Percentiles rank a stretch among this genome's conserved stretches.
Evolutionary conservation across 768 basidiomycete species (phyloP).

Genomic region (Pholiota conissans): DNA sequence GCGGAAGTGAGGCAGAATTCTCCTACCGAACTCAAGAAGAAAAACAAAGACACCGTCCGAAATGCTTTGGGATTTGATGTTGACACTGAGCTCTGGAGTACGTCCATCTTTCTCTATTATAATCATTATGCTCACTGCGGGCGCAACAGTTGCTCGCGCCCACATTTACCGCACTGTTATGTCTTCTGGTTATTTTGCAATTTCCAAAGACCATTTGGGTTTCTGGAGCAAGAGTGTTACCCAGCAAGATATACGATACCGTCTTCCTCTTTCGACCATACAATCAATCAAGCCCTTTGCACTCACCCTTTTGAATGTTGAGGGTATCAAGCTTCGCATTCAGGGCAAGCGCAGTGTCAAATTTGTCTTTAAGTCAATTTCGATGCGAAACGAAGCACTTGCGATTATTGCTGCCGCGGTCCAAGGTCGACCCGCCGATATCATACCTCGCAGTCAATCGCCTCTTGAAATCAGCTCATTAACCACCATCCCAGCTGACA

Average conservation of each 20-base stretch:
- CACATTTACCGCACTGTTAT: slow-evolving; percentile 33
- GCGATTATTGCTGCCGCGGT: slow-evolving; percentile 26
- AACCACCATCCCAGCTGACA: not conserved
- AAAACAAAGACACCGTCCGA: slow-evolving; percentile 29
- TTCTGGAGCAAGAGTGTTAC: slow-evolving; percentile 49
- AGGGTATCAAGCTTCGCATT: slow-evolving; percentile 44
- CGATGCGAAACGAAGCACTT: slow-evolving; percentile 45
- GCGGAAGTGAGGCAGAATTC: slow-evolving; percentile 4
- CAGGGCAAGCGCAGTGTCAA: slow-evolving; percentile 44
- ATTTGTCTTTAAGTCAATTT: slow-evolving; percentile 48
- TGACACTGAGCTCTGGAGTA: slow-evolving; percentile 37
- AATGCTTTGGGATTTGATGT: slow-evolving; percentile 29
- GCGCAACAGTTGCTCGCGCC: slow-evolving; percentile 33
- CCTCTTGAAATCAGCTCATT: too few species aligned
- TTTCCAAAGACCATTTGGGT: slow-evolving; percentile 37
- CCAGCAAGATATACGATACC: slow-evolving; percentile 38
- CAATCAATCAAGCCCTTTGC: slow-evolving; percentile 36
- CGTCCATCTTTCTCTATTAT: slow-evolving; percentile 13
- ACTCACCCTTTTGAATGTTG: slow-evolving; percentile 23
- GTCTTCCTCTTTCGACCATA: slow-evolving; percentile 40
- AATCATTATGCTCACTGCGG: not conserved
- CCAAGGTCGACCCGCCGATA: not conserved
- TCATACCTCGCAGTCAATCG: not conserved
- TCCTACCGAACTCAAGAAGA: not conserved
- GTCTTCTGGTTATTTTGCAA: slow-evolving; percentile 41